Percentiles rank a stretch among this genome's conserved stretches.
These are phyloP conservation scores for Mycena rosella DNA, from an alignment of 768 basidiomycete genomes.

Conservation along the genomic window DNA sequence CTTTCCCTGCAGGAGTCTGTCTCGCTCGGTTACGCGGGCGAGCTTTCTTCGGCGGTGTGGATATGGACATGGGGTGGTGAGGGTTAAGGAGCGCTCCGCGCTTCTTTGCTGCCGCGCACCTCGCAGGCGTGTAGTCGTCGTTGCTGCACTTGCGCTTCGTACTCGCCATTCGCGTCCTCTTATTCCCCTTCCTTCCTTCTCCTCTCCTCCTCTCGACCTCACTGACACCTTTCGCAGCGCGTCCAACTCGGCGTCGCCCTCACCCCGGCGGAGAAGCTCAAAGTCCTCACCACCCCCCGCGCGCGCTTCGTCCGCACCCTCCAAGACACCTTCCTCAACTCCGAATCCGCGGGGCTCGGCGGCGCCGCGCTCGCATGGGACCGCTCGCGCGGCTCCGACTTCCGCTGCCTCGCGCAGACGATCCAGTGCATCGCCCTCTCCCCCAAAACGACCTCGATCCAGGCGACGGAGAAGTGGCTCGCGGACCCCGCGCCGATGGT, in stretches of 20 bases:
- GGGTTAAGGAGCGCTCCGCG: too few species aligned
- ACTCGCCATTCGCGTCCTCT: too few species aligned
- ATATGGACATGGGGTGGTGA: too few species aligned
- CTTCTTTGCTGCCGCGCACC: too few species aligned
- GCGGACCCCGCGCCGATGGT: slow-evolving; percentile 47
- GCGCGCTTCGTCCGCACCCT: slow-evolving; percentile 71
- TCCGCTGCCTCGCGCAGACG: slow-evolving; percentile 68
- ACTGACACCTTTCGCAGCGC: slow-evolving; percentile 55
- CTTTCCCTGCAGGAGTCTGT: too few species aligned
- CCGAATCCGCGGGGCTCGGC: slow-evolving; percentile 47
- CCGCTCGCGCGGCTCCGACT: slow-evolving; percentile 58
- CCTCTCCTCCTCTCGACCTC: not conserved
- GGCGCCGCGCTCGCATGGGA: slow-evolving; percentile 49
- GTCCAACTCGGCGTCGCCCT: slow-evolving; percentile 86
- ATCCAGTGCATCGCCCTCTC: slow-evolving; percentile 64
- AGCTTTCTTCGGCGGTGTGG: too few species aligned
- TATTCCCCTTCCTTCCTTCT: not conserved
- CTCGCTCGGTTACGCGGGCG: too few species aligned
- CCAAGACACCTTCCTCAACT: slow-evolving; percentile 58
- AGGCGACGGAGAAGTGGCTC: slow-evolving; percentile 67
- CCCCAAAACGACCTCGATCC: slow-evolving; percentile 46
- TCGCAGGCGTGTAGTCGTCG: too few species aligned
- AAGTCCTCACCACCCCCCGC: slow-evolving; percentile 71
- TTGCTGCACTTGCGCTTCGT: too few species aligned
- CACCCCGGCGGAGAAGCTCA: slow-evolving; percentile 69